Base-by-base conservation (phyloP, 441 rosid genomes). In the Syzygium syzygioides region DNA sequence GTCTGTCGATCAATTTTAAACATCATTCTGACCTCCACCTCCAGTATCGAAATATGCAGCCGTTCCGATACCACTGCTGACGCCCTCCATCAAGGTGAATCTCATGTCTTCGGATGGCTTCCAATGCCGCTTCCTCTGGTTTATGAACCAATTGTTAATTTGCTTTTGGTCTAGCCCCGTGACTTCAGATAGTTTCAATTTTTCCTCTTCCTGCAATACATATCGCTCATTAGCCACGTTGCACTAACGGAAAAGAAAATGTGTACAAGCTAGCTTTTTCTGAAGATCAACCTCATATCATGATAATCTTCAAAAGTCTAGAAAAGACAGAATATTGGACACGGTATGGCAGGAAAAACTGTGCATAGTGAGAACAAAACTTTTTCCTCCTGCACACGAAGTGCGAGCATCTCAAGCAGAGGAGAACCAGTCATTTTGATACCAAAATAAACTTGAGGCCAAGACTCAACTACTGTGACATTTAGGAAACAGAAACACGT, bases 61-160 rank as follows among this genome's bases (percentile, higher is more conserved):
- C 19, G 30, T 86, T 45, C 83, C 89, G 0, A 45, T 45, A 55
- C 66, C 86, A 32, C 89, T 68, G 4, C 91, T 28, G 52, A 90
- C 92, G 25, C 92, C 93, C n/a, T 92, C 93, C 91, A 89, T 71
- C 48, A 94, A 90, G 41, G 95, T 93, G 52, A 88, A 93, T 66
- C 92, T 91, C 94, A 94, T 90, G 55, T 94, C 95, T 79, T 93
- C 94, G 2, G 94, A 90, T 11, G 95, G 95, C 68, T 93, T 95
- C 97, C 96, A 95, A 86, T 95, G 96, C 85, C 97, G 87, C 92
- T 95, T 95, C 87, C 97, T 90, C 91, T 95, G 96, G 92, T 95
- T 94, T 76, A 95, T 94, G 57, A 95, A 95, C 96, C 96, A 95
- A 79, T 95, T 95, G 91, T 89, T 95, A 53, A 95, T 95, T 89